Percentiles rank a stretch among this genome's conserved stretches.
These are phyloP conservation scores for Arachis hypogaea DNA, from an alignment of 306 rosid species.

Conservation along the genomic window DNA sequence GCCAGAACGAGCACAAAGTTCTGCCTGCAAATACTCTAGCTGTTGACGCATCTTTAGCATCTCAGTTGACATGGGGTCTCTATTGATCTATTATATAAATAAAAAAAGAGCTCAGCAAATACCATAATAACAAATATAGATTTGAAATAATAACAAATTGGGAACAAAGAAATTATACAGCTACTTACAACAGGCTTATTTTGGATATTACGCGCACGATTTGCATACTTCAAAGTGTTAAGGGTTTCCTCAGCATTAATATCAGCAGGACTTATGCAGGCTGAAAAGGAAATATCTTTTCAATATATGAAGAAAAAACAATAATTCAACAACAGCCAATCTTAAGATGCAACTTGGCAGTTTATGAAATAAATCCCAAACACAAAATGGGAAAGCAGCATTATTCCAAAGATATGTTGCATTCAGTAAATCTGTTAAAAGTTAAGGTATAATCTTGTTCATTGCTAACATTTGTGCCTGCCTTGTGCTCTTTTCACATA, in stretches of 20 bases:
- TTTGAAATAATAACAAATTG: slow-evolving; percentile 18
- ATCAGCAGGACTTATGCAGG: slow-evolving; percentile 99
- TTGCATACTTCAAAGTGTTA: slow-evolving; percentile 97
- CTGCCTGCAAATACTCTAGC: slow-evolving; percentile 93
- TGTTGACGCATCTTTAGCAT: slow-evolving; percentile 99
- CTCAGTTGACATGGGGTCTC: slow-evolving; percentile 99
- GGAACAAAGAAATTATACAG: slow-evolving; percentile 8
- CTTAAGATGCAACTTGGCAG: slow-evolving; percentile 33
- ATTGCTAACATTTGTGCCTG: slow-evolving; percentile 30
- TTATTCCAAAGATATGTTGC: slow-evolving; percentile 14
- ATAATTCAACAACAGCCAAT: slow-evolving; percentile 22
- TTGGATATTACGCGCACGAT: slow-evolving; percentile 97
- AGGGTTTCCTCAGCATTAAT: slow-evolving; percentile 99
- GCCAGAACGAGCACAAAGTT: slow-evolving; percentile 93
- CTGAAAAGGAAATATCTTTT: slow-evolving; percentile 51
- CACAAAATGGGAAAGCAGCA: slow-evolving; percentile 3
- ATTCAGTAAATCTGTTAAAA: slow-evolving; percentile 32
- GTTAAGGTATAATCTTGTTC: slow-evolving; percentile 21
- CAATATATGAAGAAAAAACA: slow-evolving; percentile 41
- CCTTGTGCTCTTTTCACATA: slow-evolving; percentile 19
- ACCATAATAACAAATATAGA: slow-evolving; percentile 31
- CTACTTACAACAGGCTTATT: slow-evolving; percentile 96
- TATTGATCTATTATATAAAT: slow-evolving; percentile 62
- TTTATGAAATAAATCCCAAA: slow-evolving; percentile 21
- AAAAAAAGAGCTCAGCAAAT: slow-evolving; percentile 30